Evolutionary conservation across 2,329 filamentous ascomycete species (phyloP).

Genomic region (Apiospora phragmitis): DNA sequence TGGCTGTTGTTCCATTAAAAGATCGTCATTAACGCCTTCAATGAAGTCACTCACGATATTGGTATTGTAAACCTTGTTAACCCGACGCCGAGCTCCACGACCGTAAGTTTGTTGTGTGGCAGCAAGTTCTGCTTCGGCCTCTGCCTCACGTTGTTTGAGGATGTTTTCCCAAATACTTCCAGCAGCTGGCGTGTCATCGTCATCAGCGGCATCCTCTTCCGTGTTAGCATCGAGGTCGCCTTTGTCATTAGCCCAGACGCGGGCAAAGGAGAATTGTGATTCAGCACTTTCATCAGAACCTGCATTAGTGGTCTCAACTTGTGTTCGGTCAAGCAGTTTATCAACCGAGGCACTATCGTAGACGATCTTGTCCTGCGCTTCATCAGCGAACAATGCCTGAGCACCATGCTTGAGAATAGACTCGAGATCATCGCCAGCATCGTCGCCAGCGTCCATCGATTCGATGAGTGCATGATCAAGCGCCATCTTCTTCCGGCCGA

Average conservation of each 20-base stretch:
- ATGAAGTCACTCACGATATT: constrained; percentile 31
- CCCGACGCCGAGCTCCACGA: constrained; percentile 74
- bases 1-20: constrained; percentile 23
- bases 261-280: constrained; percentile 83
- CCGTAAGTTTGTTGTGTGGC: constrained; percentile 75
- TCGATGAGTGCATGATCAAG: constrained; percentile 95
- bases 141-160: constrained; percentile 76
- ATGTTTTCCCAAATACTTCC: constrained; percentile 88
- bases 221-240: constrained; percentile 65
- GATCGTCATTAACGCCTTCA: constrained; percentile 25
- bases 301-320: constrained; percentile 70
- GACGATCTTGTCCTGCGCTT: constrained; percentile 69
- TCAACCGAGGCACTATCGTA: constrained; percentile 87
- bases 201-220: constrained; percentile 52
- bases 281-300: constrained; percentile 67
- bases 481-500: constrained; percentile 93
- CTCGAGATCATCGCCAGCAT: constrained; percentile 77
- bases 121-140: constrained; percentile 72
- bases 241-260: constrained; percentile 87
- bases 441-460: constrained; percentile 81
- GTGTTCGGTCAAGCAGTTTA: constrained; percentile 82
- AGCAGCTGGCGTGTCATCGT: constrained; percentile 57
- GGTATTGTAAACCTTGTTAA: constrained; percentile 44
- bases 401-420: constrained; percentile 87
- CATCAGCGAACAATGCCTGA: constrained; percentile 79